Base-by-base conservation (phyloP, 2,329 filamentous ascomycete species). In the Amphichorda felina region DNA sequence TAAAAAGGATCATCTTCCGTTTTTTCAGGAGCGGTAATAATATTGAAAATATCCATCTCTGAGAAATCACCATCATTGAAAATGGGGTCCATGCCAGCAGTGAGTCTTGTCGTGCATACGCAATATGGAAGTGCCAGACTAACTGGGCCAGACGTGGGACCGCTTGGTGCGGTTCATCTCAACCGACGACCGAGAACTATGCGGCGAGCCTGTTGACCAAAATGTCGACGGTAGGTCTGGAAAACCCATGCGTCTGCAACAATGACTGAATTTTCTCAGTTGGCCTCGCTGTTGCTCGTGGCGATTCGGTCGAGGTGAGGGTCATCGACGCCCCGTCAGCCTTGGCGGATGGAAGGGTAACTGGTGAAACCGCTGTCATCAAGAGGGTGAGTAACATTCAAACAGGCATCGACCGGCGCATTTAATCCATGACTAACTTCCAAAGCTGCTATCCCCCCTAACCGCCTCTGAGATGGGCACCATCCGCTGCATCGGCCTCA, bases 401-500 rank as follows among this genome's bases (percentile, higher is more conserved):
- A n/a, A n/a, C n/a, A n/a, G n/a, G n/a, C n/a, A n/a, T n/a, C n/a
- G n/a, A n/a, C n/a, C n/a, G n/a, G n/a, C 27, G 15, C 27, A 30
- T 30, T n/a, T 13, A 6, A 15, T 19, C 21, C 16, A 11, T 30
- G 3, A 22, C 17, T 33, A 18, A 34, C n/a, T n/a, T 8, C 4
- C 17, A 2, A 19, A 44, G 37, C 33, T 44, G 3, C 39, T 42
- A 10, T 40, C 42, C 4, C 42, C 42, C 2, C 17, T 44, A n/a
- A 30, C 38, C 11, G 15, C 35, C 11, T 11, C 30, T 5, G 38
- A 44, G 26, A 33, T 35, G 15, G 40, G 40, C 19, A 41, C 38
- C 5, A 39, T 44, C 29, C 51, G 66, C 30, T 70, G 68, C 43
- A 60, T 71, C 42, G 67, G 68, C 1, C 45, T 72, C 29, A 70